A percentile compares a stretch with the other conserved stretches of the same genome.
Evolutionary conservation across 2,329 filamentous ascomycete genomes (phyloP).

Genomic region (Coleophoma cylindrospora): DNA sequence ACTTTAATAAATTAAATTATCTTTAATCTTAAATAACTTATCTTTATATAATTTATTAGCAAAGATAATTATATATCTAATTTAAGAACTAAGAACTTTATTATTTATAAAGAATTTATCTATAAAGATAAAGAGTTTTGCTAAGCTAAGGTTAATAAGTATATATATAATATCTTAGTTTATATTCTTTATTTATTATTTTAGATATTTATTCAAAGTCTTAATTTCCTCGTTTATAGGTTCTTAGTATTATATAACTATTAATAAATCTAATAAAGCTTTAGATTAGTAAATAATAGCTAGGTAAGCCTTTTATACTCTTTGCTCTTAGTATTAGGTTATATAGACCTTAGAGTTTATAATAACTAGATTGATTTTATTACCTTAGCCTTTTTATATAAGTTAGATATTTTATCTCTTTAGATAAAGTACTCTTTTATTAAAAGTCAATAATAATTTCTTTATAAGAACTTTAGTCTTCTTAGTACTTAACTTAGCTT

Average conservation of each 20-base stretch:
- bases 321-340: not conserved
- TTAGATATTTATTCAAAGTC: conserved; percentile 3
- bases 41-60: conserved; percentile 3
- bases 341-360: not conserved
- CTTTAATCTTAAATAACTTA: conserved; percentile 4
- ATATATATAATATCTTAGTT: conserved; percentile 1
- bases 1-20: conserved; percentile 12
- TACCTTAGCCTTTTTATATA: not conserved
- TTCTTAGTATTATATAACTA: not conserved
- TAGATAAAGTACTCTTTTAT: not conserved
- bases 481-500: not conserved
- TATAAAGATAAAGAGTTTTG: conserved; percentile 10
- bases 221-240: not conserved
- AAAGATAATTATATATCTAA: conserved; percentile 13
- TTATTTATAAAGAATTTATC: conserved; percentile 14
- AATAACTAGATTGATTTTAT: not conserved
- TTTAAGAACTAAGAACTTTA: conserved; percentile 11
- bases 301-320: not conserved
- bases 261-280: not conserved
- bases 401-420: not conserved
- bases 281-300: not conserved
- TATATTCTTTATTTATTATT: conserved; percentile 4
- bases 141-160: not conserved
- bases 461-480: not conserved
- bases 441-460: not conserved